Conservation (phyloP, 2,329 filamentous ascomycete genomes). For the Pezicula radicicola region DNA sequence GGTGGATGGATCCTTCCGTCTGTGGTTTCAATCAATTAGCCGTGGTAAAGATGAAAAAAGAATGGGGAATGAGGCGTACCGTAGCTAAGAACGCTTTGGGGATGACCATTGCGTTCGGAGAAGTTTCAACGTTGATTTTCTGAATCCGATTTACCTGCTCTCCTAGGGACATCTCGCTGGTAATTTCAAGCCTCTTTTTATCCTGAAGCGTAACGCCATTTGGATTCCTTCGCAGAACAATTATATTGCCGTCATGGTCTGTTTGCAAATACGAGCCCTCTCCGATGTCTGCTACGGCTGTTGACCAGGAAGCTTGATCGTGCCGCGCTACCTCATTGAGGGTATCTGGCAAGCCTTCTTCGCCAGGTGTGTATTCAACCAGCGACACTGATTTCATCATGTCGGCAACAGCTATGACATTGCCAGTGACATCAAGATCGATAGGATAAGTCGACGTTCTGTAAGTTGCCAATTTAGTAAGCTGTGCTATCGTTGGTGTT, state of each 20-base stretch:
- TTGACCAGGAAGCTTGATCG: slow-evolving; percentile 78
- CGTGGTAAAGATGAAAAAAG: background rate
- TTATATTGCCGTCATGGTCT: slow-evolving; percentile 84
- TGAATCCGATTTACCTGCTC: slow-evolving; percentile 92
- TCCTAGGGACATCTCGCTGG: slow-evolving; percentile 79
- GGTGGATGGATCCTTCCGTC: slow-evolving; percentile 88
- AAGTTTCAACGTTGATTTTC: slow-evolving; percentile 64
- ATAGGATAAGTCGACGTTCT: slow-evolving; percentile 82
- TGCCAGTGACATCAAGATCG: slow-evolving; percentile 71
- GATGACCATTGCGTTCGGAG: slow-evolving; percentile 63
- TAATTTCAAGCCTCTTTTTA: slow-evolving; percentile 65
- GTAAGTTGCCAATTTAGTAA: slow-evolving; percentile 73
- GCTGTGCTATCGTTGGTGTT: slow-evolving; percentile 50
- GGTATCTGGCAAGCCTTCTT: slow-evolving; percentile 53
- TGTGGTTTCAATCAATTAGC: slow-evolving; percentile 32
- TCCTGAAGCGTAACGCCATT: slow-evolving; percentile 75
- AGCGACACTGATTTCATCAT: slow-evolving; percentile 90
- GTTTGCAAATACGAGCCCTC: slow-evolving; percentile 75
- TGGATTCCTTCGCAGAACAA: slow-evolving; percentile 72
- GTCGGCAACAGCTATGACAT: slow-evolving; percentile 80
- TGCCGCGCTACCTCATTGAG: slow-evolving; percentile 77
- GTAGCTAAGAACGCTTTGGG: slow-evolving; percentile 88
- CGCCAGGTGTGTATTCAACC: slow-evolving; percentile 64
- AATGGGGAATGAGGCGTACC: slow-evolving; percentile 47
- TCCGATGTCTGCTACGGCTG: slow-evolving; percentile 70